A percentile compares a stretch with the other conserved stretches of the same genome.
Evolutionary conservation across 345 rosid species (phyloP).

Genomic region (Hibiscus mutabilis): DNA sequence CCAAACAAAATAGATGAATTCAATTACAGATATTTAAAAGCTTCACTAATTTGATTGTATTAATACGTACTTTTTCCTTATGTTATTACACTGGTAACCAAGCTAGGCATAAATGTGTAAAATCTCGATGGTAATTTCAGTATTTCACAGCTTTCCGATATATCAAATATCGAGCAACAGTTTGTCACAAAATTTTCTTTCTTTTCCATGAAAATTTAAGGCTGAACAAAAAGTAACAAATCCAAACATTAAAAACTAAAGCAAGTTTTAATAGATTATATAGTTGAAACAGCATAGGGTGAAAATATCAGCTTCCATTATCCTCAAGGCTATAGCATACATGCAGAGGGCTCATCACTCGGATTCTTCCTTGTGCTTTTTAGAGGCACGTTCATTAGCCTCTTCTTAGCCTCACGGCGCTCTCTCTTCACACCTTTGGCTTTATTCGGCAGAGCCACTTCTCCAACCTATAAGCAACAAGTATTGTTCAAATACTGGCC

Average conservation of each 20-base stretch:
- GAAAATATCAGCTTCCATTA: neutral
- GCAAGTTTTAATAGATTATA: neutral
- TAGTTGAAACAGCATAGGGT: neutral
- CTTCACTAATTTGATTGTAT: too few species aligned
- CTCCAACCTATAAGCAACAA: conserved; percentile 15
- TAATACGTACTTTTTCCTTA: too few species aligned
- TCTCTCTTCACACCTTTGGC: conserved; percentile 93
- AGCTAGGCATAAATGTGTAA: too few species aligned
- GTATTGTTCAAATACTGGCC: neutral
- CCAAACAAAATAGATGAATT: too few species aligned
- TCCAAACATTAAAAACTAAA: neutral
- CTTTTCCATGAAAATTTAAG: neutral
- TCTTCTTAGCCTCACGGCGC: conserved; percentile 65
- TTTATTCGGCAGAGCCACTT: conserved; percentile 48
- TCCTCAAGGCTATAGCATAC: neutral
- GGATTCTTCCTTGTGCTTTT: conserved; percentile 58
- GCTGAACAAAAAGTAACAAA: neutral
- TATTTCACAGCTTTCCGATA: too few species aligned
- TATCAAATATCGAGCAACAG: too few species aligned
- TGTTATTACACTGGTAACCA: too few species aligned
- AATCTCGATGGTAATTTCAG: too few species aligned
- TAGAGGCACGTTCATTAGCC: conserved; percentile 29
- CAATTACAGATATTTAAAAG: too few species aligned
- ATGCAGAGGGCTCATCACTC: conserved; percentile 18
- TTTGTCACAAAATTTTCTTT: neutral